These are phyloP conservation scores for Eustoma russellianum DNA, from an alignment of 257 asterid genomes.

Conservation along the genomic window DNA sequence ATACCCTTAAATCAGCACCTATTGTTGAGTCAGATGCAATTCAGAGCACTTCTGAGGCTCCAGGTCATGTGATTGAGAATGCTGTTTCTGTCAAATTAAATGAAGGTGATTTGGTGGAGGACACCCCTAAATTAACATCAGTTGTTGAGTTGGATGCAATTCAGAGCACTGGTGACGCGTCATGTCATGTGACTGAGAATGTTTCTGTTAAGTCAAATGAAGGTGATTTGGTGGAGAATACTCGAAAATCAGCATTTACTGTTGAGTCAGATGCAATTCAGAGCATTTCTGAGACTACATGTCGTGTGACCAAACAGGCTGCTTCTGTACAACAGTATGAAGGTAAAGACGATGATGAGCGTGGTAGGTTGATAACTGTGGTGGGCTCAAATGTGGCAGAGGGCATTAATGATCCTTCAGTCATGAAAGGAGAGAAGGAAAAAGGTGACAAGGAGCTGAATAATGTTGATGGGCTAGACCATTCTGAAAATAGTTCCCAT, in stretches of 20 bases:
- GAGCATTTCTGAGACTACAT: too few species aligned
- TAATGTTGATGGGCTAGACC: not conserved
- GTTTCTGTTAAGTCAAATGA: too few species aligned
- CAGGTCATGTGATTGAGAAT: not conserved
- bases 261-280: too few species aligned
- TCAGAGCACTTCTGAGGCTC: slow-evolving; percentile 2
- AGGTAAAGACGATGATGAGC: slow-evolving; percentile 3
- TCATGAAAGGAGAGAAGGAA: slow-evolving; percentile 1
- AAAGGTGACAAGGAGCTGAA: slow-evolving; percentile 5
- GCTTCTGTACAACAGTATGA: too few species aligned
- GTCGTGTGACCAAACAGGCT: not conserved
- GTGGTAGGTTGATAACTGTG: not conserved
- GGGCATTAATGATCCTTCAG: slow-evolving; percentile 6
- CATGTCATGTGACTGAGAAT: too few species aligned
- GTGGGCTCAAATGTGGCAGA: slow-evolving; percentile 6
- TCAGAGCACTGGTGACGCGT: too few species aligned
- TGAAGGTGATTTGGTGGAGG: slow-evolving; percentile 3
- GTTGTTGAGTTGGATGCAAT: too few species aligned
- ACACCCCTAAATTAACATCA: not conserved
- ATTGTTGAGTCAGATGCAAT: slow-evolving; percentile 2
- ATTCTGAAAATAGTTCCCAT: slow-evolving; percentile 4
- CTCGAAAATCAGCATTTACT: too few species aligned
- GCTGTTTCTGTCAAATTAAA: not conserved
- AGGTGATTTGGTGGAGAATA: not conserved
- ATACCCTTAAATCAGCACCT: not conserved